Conservation (phyloP, 768 basidiomycete genomes). For the Auricularia heimuer region DNA sequence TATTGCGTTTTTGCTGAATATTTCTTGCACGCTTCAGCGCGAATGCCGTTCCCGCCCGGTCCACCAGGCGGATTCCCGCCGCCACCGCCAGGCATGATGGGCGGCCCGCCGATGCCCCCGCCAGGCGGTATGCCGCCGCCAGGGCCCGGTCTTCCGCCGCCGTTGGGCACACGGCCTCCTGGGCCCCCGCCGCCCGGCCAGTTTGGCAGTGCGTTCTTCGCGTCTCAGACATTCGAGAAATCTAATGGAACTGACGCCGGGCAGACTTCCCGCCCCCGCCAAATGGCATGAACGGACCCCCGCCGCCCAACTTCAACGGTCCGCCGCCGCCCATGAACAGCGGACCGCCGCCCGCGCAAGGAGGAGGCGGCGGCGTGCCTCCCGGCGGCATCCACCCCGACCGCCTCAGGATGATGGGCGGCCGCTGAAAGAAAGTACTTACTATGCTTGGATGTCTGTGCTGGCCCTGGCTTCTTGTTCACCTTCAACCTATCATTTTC, state of each 20-base stretch:
- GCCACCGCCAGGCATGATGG: constrained; percentile 31
- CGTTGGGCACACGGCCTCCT: constrained; percentile 17
- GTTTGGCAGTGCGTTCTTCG: constrained; percentile 11
- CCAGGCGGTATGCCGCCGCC: constrained; percentile 40
- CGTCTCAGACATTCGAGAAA: constrained; percentile 3
- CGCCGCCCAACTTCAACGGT: constrained; percentile 21
- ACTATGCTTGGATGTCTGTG: neutral
- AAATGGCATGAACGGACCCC: constrained; percentile 16
- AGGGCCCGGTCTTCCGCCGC: constrained; percentile 25
- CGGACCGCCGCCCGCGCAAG: constrained; percentile 20
- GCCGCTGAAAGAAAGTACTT: constrained; percentile 5
- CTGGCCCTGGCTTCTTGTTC: neutral
- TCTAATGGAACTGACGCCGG: constrained; percentile 13
- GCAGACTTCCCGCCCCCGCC: constrained; percentile 12
- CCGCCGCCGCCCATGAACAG: constrained; percentile 16
- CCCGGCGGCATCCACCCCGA: constrained; percentile 77
- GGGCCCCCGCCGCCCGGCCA: constrained; percentile 39
- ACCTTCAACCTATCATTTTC: too few species aligned
- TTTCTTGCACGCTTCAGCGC: constrained; percentile 27
- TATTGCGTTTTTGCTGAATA: constrained; percentile 2
- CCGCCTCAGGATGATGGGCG: constrained; percentile 68
- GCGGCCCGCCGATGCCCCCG: constrained; percentile 19
- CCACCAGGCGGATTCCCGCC: constrained; percentile 47
- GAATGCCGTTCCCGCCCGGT: constrained; percentile 58
- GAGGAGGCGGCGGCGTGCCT: constrained; percentile 1